phyloP scores from a whole-genome alignment of 2,329 filamentous ascomycete species.

The Tympanopsis confertula region DNA sequence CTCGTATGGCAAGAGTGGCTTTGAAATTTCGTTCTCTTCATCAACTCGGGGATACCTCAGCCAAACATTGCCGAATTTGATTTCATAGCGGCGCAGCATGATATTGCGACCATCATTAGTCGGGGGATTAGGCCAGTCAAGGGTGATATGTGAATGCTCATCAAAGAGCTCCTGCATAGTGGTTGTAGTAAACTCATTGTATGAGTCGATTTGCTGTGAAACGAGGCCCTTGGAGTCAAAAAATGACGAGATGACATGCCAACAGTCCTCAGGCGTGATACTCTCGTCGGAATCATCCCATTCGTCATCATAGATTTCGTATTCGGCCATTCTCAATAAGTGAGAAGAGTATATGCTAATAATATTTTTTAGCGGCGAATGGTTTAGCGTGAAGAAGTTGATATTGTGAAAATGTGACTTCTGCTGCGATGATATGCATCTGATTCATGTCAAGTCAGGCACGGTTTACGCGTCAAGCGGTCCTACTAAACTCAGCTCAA shows the following conservation, averaged over 20 bases:
- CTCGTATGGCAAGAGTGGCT: constrained; percentile 82
- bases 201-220: constrained; percentile 95
- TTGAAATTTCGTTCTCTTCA: constrained; percentile 81
- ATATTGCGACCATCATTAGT: constrained; percentile 62
- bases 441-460: too few species aligned
- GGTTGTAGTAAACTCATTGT: constrained; percentile 88
- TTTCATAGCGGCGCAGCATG: constrained; percentile 81
- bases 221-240: constrained; percentile 93
- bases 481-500: too few species aligned
- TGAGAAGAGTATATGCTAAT: too few species aligned
- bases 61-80: constrained; percentile 83
- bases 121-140: constrained; percentile 81
- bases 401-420: too few species aligned
- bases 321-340: constrained; percentile 44
- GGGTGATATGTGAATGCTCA: constrained; percentile 78
- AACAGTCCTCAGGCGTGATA: constrained; percentile 95
- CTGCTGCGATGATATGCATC: too few species aligned
- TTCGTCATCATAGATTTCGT: constrained; percentile 58
- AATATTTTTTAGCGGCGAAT: too few species aligned
- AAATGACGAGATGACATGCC: constrained; percentile 93
- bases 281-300: constrained; percentile 55
- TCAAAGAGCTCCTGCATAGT: constrained; percentile 91
- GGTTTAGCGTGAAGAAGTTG: too few species aligned
- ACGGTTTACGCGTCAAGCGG: too few species aligned
- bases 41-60: constrained; percentile 83